Conservation (phyloP, 1,139 yeast species). For the Lizanozyma gosingica region DNA sequence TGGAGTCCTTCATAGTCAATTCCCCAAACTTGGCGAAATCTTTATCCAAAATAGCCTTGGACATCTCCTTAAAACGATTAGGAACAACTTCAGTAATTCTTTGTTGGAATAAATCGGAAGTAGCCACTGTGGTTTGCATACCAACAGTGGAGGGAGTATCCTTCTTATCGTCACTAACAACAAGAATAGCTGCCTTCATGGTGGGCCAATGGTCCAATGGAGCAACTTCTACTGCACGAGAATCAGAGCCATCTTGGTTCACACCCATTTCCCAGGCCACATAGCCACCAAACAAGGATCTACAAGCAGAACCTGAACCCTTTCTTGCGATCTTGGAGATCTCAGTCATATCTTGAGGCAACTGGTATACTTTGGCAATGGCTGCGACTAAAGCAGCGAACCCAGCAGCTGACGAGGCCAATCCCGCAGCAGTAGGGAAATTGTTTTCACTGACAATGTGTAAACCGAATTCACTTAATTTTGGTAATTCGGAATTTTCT, state of each 20-base stretch:
- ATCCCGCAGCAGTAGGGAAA: slow-evolving; percentile 98
- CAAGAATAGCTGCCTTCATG: slow-evolving; percentile 86
- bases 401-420: slow-evolving; percentile 97
- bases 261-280: slow-evolving; percentile 99
- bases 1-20: slow-evolving; percentile 91
- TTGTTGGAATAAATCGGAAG: slow-evolving; percentile 76
- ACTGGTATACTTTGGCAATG: slow-evolving; percentile 69
- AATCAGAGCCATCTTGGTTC: slow-evolving; percentile 66
- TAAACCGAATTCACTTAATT: slow-evolving; percentile 55
- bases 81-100: slow-evolving; percentile 82
- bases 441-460: slow-evolving; percentile 90
- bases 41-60: slow-evolving; percentile 54
- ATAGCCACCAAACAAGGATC: slow-evolving; percentile 93
- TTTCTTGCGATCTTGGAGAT: slow-evolving; percentile 91
- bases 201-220: slow-evolving; percentile 83
- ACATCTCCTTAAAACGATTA: slow-evolving; percentile 73
- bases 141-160: slow-evolving; percentile 94
- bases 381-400: slow-evolving; percentile 92
- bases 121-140: slow-evolving; percentile 88
- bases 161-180: slow-evolving; percentile 86
- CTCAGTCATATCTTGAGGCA: slow-evolving; percentile 76
- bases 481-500: slow-evolving; percentile 42
- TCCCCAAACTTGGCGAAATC: slow-evolving; percentile 79
- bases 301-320: slow-evolving; percentile 97
- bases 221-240: slow-evolving; percentile 88